These are phyloP conservation scores for Pseudogymnoascus sp. DNA, from an alignment of 2,329 filamentous ascomycete genomes.

Conservation along the genomic window DNA sequence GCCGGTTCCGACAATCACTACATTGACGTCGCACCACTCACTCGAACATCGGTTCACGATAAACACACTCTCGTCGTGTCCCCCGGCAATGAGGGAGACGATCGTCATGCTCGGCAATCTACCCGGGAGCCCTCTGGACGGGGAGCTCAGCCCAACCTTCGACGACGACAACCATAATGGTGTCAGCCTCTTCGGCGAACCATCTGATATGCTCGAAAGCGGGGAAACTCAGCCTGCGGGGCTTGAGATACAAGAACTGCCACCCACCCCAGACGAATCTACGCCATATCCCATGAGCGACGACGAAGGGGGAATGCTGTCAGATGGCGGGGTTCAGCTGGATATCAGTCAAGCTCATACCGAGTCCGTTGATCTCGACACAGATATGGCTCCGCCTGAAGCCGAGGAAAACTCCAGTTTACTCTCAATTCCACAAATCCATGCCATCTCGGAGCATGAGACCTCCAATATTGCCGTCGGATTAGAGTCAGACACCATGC, in stretches of 20 bases:
- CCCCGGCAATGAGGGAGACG: conserved; percentile 3
- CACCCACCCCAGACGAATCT: not conserved
- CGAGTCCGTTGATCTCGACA: not conserved
- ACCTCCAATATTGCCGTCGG: not conserved
- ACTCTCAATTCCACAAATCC: not conserved
- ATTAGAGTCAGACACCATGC: not conserved
- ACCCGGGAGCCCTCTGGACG: not conserved
- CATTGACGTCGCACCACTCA: not conserved
- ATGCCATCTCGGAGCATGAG: not conserved
- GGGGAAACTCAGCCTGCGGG: not conserved
- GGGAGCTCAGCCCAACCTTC: conserved; percentile 8
- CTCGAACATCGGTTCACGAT: not conserved
- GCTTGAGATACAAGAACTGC: not conserved
- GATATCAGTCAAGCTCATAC: conserved; percentile 2
- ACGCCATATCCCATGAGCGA: conserved; percentile 2
- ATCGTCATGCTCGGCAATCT: not conserved
- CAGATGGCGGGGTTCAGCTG: conserved; percentile 3
- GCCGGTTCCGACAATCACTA: conserved; percentile 10
- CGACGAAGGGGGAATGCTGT: conserved; percentile 3
- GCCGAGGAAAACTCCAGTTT: not conserved
- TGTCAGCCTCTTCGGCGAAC: not conserved
- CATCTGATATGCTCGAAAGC: conserved; percentile 8
- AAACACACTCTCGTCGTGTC: not conserved
- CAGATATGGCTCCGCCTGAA: not conserved
- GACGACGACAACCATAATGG: conserved; percentile 12